Base-by-base conservation (phyloP, 257 asterid genomes). In the Craterostigma plantagineum region DNA sequence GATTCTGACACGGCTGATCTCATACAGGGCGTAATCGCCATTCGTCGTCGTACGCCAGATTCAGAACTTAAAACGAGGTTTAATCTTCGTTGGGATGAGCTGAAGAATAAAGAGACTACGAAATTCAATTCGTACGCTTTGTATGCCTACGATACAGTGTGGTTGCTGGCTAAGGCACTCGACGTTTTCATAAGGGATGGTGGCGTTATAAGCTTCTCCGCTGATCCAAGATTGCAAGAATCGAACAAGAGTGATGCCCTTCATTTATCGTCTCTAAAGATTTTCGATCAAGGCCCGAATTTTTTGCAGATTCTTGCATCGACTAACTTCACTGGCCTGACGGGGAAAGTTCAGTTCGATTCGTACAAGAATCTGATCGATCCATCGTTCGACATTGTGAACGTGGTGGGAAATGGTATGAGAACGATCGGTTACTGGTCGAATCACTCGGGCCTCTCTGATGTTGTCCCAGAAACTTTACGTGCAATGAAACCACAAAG, bases 401-500 rank as follows among this genome's bases (percentile, higher is more conserved):
- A 79, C 34, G 46, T 75, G 42, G 83, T 59, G 49, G 16, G 90
- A 33, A 75, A 72, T 1, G 77, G 83, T 2, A 45, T 49, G 0
- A 63, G 92, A 18, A 56, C 58, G 45, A 55, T 79, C n/a, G 92
- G 92, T 54, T 79, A 58, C 44, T 79, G 92, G 92, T 67, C 90
- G 14, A 79, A 72, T 46, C 54, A 67, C 62, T 72, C 92, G 0
- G 70, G 77, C 13, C 47, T 79, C 11, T 64, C 92, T 0, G 48
- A 34, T 10, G 63, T 51, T 45, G 52, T 75, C 46, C 92, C 92
- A 10, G 87, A 69, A 47, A 38, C 39, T 30, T 42, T 66, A 43
- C 58, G 64, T 30, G 7, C 53, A 18, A 70, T n/a, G n/a, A n/a
- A 61, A 38, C 75, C 75, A 34, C 45, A 46, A 8, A 79, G 75